Base-by-base conservation (phyloP, 176 grass and related monocot species). In the Melocanna baccifera region DNA sequence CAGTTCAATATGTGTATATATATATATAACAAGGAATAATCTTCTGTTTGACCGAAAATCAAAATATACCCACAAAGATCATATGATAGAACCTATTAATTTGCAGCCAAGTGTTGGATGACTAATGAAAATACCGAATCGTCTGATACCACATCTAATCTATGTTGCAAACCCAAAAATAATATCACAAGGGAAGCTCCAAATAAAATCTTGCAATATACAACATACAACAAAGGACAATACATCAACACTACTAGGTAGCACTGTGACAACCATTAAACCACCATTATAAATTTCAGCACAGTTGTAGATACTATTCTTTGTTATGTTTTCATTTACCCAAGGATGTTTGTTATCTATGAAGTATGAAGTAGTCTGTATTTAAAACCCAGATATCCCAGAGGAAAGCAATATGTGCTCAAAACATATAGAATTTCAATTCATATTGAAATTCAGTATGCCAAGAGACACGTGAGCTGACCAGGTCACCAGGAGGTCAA, bases 241-340 rank as follows among this genome's bases (percentile, higher is more conserved):
- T 25, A 15, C 19, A 75, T 75, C 28, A 67, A 13, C 29, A 45
- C 13, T 22, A 53, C 47, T 57, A 65, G 67, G 57, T 26, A 29
- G 23, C 23, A 14, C 12, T 0, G 5, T 64, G 65, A 55, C 6
- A 85, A 7, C 51, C 67, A 75, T 57, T 81, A 46, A 58, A 65
- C 68, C 22, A 64, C 56, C 1, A 86, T 6, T 37, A 57, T 11
- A 82, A 48, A 77, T 70, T 83, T 68, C n/a, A 63, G 47, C 32
- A 75, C n/a, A 69, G 14, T n/a, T 50, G n/a, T 16, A 52, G 41
- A 41, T 15, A 46, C 12, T 28, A 32, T 30, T 43, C 39, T 39
- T 26, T 40, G 36, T 12, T 73, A n/a, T 29, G 26, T 53, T 80
- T 80, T 73, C 29, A 59, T 59, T 79, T 81, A n/a, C 62, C 37